A percentile compares a stretch with the other conserved stretches of the same genome.
phyloP scores from a whole-genome alignment of 495 filamentous ascomycete species.

The Tricharina praecox region DNA sequence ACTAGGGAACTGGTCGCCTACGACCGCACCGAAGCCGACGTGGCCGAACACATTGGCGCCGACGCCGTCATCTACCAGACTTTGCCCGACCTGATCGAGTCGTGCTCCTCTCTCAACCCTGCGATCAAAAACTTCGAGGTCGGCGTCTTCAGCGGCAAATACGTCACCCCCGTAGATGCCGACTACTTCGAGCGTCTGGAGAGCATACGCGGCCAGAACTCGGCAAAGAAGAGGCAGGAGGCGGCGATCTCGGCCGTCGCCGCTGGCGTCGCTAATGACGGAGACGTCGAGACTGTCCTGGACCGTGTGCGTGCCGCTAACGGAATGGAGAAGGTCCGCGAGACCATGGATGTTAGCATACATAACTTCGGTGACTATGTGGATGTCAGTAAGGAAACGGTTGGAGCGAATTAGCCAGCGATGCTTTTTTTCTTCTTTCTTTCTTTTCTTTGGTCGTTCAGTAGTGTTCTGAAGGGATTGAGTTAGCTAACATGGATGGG shows the following conservation, averaged over 20 bases:
- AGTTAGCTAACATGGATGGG: too few species aligned
- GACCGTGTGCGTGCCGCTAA: constrained; percentile 41
- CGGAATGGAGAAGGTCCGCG: constrained; percentile 33
- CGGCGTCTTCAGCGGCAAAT: constrained; percentile 89
- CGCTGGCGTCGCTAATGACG: constrained; percentile 44
- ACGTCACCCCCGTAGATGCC: constrained; percentile 66
- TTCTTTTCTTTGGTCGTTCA: too few species aligned
- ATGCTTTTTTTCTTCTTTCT: too few species aligned
- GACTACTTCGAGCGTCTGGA: constrained; percentile 81
- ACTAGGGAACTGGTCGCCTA: constrained; percentile 72
- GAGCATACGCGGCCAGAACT: constrained; percentile 51
- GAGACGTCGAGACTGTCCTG: constrained; percentile 44
- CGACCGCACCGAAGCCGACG: constrained; percentile 46
- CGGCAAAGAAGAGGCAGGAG: constrained; percentile 53
- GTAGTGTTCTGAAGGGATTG: too few species aligned
- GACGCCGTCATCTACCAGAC: constrained; percentile 83
- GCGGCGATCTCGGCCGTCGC: constrained; percentile 51
- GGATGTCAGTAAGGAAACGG: constrained; percentile 13
- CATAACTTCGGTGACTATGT: constrained; percentile 41
- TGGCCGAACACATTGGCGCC: constrained; percentile 73
- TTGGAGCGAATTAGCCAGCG: background rate
- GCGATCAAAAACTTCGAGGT: constrained; percentile 60
- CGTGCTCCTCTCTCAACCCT: constrained; percentile 36
- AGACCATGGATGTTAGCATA: constrained; percentile 44
- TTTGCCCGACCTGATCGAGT: constrained; percentile 62